These are phyloP conservation scores for Filobasidium wieringae DNA, from an alignment of 768 basidiomycete species.

Conservation along the genomic window DNA sequence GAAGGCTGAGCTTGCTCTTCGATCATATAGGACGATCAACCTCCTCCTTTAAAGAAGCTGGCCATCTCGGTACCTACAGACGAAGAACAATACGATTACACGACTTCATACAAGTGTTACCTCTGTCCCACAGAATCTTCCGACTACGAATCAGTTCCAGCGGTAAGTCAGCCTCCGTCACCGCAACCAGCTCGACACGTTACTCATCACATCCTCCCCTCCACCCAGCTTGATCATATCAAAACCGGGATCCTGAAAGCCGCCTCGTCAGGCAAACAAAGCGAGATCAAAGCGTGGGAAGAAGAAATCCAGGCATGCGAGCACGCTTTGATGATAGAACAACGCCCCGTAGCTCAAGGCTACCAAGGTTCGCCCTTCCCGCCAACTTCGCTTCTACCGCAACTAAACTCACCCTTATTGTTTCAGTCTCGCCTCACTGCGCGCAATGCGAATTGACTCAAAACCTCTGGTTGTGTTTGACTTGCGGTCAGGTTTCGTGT, in stretches of 20 bases:
- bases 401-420: neutral
- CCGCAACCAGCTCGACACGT: neutral
- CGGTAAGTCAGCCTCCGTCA: neutral
- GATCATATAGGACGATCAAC: constrained; percentile 34
- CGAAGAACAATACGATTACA: constrained; percentile 71
- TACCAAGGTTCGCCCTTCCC: constrained; percentile 11
- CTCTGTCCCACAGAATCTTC: constrained; percentile 43
- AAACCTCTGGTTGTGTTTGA: constrained; percentile 91
- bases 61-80: constrained; percentile 68
- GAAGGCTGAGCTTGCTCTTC: neutral
- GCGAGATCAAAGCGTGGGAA: constrained; percentile 95
- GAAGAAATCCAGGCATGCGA: constrained; percentile 82
- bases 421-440: constrained; percentile 66
- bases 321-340: constrained; percentile 55
- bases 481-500: constrained; percentile 80
- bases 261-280: constrained; percentile 78
- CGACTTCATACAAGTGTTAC: constrained; percentile 63
- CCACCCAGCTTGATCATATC: constrained; percentile 47
- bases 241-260: constrained; percentile 62
- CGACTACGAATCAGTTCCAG: neutral
- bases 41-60: constrained; percentile 78
- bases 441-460: constrained; percentile 69
- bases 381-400: neutral
- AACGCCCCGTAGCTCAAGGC: constrained; percentile 34
- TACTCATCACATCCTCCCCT: neutral